phyloP scores from a whole-genome alignment of 768 basidiomycete genomes.

The Nevesoporus exiguus region DNA sequence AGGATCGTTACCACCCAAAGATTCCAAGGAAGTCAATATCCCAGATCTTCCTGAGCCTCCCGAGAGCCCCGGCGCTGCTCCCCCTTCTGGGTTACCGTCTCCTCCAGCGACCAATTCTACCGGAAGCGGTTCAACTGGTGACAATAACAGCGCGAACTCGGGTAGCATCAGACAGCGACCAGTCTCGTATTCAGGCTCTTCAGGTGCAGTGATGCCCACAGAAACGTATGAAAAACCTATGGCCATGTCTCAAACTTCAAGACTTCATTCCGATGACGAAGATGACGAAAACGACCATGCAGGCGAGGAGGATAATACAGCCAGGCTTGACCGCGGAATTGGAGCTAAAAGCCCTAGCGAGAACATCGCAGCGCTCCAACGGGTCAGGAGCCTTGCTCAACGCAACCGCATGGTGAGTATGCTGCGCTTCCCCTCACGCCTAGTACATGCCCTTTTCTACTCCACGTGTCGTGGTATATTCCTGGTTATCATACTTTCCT shows the following conservation, averaged over 20 bases:
- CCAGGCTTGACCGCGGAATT: conserved; percentile 42
- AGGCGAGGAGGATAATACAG: conserved; percentile 64
- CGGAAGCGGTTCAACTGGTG: conserved; percentile 73
- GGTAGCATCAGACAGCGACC: conserved; percentile 39
- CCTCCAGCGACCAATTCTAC: conserved; percentile 86
- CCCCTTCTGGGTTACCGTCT: conserved; percentile 70
- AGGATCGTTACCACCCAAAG: conserved; percentile 41
- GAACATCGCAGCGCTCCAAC: conserved; percentile 57
- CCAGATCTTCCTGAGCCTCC: conserved; percentile 72
- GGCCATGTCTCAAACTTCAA: conserved; percentile 25
- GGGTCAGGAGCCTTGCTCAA: conserved; percentile 67
- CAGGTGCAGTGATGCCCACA: conserved; percentile 38
- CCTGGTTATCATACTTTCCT: conserved; percentile 3
- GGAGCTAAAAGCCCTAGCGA: conserved; percentile 43
- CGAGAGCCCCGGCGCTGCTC: conserved; percentile 50
- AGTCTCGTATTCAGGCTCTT: conserved; percentile 25
- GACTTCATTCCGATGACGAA: conserved; percentile 41
- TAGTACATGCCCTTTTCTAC: conserved; percentile 27
- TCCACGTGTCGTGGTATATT: conserved; percentile 31
- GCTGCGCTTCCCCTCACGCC: conserved; percentile 19
- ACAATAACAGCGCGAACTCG: conserved; percentile 43
- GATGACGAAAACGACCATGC: conserved; percentile 47
- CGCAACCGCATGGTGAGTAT: conserved; percentile 67
- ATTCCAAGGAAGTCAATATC: conserved; percentile 38
- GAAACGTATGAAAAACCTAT: conserved; percentile 37